phyloP scores from a whole-genome alignment of 208 protist species.

The Tritrichomonas musculus region DNA sequence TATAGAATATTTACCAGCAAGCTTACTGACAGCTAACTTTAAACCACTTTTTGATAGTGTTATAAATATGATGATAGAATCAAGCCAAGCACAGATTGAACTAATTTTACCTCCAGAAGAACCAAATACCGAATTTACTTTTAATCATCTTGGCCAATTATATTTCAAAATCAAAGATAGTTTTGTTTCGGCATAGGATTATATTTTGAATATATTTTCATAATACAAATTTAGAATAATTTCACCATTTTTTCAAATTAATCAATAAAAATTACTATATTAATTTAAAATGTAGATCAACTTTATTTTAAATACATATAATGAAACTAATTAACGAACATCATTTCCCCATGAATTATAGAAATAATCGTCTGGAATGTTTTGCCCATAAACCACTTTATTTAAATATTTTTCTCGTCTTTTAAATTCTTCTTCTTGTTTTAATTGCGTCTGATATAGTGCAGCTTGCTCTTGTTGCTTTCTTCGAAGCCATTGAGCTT shows the following conservation, averaged over 20 bases:
- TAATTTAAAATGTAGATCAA: no score
- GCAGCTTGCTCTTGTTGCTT: background rate
- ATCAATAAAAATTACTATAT: no score
- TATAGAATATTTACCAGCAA: background rate
- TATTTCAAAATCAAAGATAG: background rate
- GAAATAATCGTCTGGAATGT: slow-evolving; percentile 19
- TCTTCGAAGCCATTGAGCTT: background rate
- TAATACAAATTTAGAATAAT: no score
- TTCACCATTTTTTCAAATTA: no score
- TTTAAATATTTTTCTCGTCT: background rate
- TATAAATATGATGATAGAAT: background rate
- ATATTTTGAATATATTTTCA: no score
- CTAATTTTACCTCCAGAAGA: background rate
- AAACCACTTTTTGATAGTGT: background rate
- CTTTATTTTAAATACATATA: no score
- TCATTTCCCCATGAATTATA: background rate
- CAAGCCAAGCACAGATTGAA: background rate
- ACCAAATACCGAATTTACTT: no score
- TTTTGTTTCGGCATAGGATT: no score
- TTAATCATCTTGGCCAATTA: background rate
- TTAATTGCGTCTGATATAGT: background rate
- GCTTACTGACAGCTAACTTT: background rate
- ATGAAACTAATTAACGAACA: no score
- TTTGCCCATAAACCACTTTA: background rate
- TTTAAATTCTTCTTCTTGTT: background rate